Evolutionary conservation across 768 basidiomycete genomes (phyloP).

Genomic region (Lyophyllum decastes): DNA sequence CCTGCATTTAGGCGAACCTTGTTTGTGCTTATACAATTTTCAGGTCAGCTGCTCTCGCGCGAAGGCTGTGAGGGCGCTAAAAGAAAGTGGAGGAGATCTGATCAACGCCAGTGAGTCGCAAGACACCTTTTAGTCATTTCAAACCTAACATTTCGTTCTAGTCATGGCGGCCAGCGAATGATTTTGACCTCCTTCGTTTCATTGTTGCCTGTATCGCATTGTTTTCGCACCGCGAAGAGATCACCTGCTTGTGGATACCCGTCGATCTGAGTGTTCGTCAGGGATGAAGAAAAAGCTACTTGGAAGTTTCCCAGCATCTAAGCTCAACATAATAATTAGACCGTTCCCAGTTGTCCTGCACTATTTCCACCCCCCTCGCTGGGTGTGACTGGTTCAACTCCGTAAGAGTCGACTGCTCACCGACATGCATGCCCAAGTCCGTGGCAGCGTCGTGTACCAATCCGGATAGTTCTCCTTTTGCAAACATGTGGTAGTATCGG

Average conservation of each 20-base stretch:
- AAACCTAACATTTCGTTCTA: slow-evolving; percentile 27
- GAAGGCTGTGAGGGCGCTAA: slow-evolving; percentile 88
- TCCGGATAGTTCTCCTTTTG: slow-evolving; percentile 68
- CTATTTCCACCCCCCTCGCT: slow-evolving; percentile 59
- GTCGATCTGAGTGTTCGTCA: not conserved
- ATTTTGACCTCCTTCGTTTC: slow-evolving; percentile 25
- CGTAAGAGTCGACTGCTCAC: slow-evolving; percentile 24
- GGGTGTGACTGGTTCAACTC: slow-evolving; percentile 14
- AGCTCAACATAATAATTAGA: slow-evolving; percentile 89
- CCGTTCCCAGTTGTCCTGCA: slow-evolving; percentile 81
- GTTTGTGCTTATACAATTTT: not conserved
- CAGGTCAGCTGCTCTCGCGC: slow-evolving; percentile 89
- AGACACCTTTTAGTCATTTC: not conserved
- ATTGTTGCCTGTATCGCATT: slow-evolving; percentile 29
- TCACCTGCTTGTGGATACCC: slow-evolving; percentile 5
- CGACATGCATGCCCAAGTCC: slow-evolving; percentile 56
- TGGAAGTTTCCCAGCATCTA: slow-evolving; percentile 50
- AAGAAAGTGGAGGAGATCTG: slow-evolving; percentile 90
- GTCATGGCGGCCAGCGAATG: slow-evolving; percentile 95
- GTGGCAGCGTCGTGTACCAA: slow-evolving; percentile 66
- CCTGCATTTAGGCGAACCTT: not conserved
- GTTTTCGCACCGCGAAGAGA: slow-evolving; percentile 26
- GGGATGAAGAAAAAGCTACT: slow-evolving; percentile 16
- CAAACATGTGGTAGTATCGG: slow-evolving; percentile 97
- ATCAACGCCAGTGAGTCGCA: slow-evolving; percentile 90